These are phyloP conservation scores for Abrus precatorius DNA, from an alignment of 306 rosid species.

Conservation along the genomic window DNA sequence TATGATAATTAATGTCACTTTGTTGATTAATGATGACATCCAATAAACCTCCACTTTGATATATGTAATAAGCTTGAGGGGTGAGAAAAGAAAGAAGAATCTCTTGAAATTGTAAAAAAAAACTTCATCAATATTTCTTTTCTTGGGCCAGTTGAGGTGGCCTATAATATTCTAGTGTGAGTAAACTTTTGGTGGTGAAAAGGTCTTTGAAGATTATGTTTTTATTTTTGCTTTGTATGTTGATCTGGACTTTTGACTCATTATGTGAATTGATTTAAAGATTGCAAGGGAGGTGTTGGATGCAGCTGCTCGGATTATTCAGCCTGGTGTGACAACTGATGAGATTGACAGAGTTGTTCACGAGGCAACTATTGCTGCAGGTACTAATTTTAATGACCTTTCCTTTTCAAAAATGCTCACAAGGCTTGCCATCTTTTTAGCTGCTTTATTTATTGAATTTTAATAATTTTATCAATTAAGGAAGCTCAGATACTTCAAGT, in stretches of 20 bases:
- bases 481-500: background rate
- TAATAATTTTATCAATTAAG: conserved; percentile 2
- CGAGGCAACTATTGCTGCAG: conserved; percentile 91
- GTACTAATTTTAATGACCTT: conserved; percentile 53
- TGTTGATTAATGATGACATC: background rate
- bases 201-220: background rate
- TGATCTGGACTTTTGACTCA: background rate
- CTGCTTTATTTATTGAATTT: conserved; percentile 16
- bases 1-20: background rate
- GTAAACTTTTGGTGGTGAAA: conserved; percentile 17
- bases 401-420: background rate
- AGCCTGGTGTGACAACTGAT: conserved; percentile 95
- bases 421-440: background rate
- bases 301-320: conserved; percentile 85
- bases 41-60: background rate
- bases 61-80: conserved; percentile 6
- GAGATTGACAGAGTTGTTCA: conserved; percentile 95
- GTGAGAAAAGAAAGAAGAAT: background rate
- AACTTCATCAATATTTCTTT: background rate
- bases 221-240: background rate
- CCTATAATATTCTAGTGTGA: background rate
- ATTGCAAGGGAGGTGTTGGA: conserved; percentile 91
- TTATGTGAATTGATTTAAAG: conserved; percentile 51
- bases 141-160: conserved; percentile 3
- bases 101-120: conserved; percentile 1